These are phyloP conservation scores for Naganishia cerealis DNA, from an alignment of 1,284 basidiomycete species.

Conservation along the genomic window DNA sequence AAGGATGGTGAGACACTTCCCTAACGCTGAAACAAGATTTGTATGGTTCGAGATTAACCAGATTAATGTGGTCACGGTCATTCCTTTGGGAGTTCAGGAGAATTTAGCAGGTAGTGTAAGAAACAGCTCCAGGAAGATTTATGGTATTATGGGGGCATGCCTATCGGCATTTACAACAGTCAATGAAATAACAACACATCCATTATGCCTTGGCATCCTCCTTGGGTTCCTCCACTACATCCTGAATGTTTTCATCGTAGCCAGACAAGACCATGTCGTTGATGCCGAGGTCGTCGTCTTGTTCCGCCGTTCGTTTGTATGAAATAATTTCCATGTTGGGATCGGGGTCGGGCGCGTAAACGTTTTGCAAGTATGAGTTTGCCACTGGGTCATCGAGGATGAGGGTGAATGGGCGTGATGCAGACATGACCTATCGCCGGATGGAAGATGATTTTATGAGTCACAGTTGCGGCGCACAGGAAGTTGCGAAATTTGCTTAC, in stretches of 20 bases:
- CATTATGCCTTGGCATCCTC: slow-evolving; percentile 12
- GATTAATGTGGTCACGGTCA: not conserved
- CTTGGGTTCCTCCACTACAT: slow-evolving; percentile 9
- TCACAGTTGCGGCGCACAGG: not conserved
- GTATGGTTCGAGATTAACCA: not conserved
- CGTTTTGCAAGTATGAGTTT: slow-evolving; percentile 93
- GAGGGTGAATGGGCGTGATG: slow-evolving; percentile 76
- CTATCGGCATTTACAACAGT: slow-evolving; percentile 12
- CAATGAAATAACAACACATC: slow-evolving; percentile 6
- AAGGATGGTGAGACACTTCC: not conserved
- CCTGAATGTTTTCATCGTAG: slow-evolving; percentile 58
- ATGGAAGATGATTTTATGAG: not conserved
- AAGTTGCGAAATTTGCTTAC: slow-evolving; percentile 53
- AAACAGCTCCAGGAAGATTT: not conserved
- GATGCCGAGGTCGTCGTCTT: slow-evolving; percentile 93
- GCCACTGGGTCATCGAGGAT: slow-evolving; percentile 93
- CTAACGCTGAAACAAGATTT: not conserved
- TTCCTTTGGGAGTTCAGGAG: not conserved
- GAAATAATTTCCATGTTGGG: slow-evolving; percentile 81
- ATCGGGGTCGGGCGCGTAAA: slow-evolving; percentile 88
- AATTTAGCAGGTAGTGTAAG: not conserved
- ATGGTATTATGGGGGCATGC: slow-evolving; percentile 1
- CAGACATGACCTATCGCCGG: slow-evolving; percentile 67
- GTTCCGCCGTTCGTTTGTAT: slow-evolving; percentile 82
- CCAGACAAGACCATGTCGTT: slow-evolving; percentile 94